These are phyloP conservation scores for Sporobolomyces pararoseus DNA, from an alignment of 768 basidiomycete genomes.

Conservation along the genomic window DNA sequence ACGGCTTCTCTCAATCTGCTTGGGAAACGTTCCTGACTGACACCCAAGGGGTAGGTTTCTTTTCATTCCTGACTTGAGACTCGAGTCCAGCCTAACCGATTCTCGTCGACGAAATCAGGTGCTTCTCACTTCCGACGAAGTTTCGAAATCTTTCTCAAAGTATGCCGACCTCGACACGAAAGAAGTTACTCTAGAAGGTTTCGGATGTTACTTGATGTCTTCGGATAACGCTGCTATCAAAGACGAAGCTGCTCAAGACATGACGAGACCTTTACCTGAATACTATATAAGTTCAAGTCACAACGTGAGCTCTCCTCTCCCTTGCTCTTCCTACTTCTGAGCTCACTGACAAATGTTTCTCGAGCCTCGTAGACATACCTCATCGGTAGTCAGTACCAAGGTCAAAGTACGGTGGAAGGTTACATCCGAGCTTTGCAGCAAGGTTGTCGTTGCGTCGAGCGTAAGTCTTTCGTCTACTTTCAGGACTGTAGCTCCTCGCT, in stretches of 20 bases:
- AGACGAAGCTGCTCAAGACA: slow-evolving; percentile 67
- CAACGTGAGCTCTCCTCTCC: slow-evolving; percentile 53
- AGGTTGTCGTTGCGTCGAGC: slow-evolving; percentile 87
- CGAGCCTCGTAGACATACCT: slow-evolving; percentile 60
- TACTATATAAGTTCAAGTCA: slow-evolving; percentile 88
- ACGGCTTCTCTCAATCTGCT: slow-evolving; percentile 47
- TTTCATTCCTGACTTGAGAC: not conserved
- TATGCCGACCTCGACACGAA: slow-evolving; percentile 43
- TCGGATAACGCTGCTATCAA: slow-evolving; percentile 65
- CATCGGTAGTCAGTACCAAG: slow-evolving; percentile 68
- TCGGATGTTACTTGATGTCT: slow-evolving; percentile 76
- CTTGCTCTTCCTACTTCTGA: no score
- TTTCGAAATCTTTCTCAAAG: slow-evolving; percentile 30
- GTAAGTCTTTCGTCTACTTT: slow-evolving; percentile 54
- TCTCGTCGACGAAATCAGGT: not conserved
- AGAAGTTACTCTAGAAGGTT: slow-evolving; percentile 59
- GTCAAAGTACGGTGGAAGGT: slow-evolving; percentile 82
- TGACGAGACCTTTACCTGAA: slow-evolving; percentile 80
- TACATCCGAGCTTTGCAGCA: slow-evolving; percentile 87
- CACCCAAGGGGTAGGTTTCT: slow-evolving; percentile 55
- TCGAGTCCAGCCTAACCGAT: no score
- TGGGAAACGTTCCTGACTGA: slow-evolving; percentile 59
- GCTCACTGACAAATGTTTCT: not conserved
- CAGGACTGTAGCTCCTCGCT: not conserved
- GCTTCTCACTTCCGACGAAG: slow-evolving; percentile 46